phyloP scores from a whole-genome alignment of 2,329 filamentous ascomycete genomes.

The Fusarium nelsonii region DNA sequence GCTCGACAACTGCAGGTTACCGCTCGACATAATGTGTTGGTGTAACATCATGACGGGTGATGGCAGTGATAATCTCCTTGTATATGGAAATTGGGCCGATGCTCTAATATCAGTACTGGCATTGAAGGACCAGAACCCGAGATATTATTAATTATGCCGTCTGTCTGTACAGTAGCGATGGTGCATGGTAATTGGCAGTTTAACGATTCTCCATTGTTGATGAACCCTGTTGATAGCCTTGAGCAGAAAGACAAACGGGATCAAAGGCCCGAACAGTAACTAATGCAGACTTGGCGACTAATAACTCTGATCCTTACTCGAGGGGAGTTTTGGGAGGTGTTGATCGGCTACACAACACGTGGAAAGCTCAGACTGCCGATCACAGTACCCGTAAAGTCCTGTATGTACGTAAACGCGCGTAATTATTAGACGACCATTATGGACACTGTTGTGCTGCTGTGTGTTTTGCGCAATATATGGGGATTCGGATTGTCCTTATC shows the following conservation, averaged over 20 bases:
- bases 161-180: neutral
- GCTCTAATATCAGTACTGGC: neutral
- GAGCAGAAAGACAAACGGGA: slow-evolving; percentile 3
- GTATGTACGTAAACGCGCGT: neutral
- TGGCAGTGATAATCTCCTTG: slow-evolving; percentile 23
- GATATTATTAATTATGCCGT: neutral
- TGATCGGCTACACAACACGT: slow-evolving; percentile 15
- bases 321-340: neutral
- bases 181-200: neutral
- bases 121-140: neutral
- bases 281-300: neutral
- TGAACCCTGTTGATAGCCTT: neutral
- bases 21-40: slow-evolving; percentile 10
- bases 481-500: slow-evolving; percentile 23
- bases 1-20: slow-evolving; percentile 19
- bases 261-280: neutral
- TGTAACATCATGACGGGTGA: slow-evolving; percentile 12
- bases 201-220: slow-evolving; percentile 2
- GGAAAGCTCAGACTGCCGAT: slow-evolving; percentile 34
- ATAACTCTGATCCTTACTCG: neutral
- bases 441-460: neutral
- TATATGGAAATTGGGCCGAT: slow-evolving; percentile 4
- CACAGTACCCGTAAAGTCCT: slow-evolving; percentile 6
- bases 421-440: neutral
- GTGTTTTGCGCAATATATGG: slow-evolving; percentile 9